Evolutionary conservation across 2,329 filamentous ascomycete species (phyloP), one percentile per base, ranked within the genome.

Genomic region (Clonostachys chloroleuca): DNA sequence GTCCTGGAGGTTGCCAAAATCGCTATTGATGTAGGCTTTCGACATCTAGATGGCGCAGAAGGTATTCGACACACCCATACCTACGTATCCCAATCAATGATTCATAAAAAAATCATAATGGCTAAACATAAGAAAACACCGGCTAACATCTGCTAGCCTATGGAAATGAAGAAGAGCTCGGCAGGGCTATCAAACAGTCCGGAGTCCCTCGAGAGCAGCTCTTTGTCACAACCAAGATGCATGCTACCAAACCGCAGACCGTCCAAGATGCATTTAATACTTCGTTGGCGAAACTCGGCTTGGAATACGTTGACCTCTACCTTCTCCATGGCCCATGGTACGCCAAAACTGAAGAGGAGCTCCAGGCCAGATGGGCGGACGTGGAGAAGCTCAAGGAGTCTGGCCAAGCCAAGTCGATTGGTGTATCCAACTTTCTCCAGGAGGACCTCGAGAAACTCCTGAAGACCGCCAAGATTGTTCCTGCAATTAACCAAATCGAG

Each of bases 401-500:
- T 2, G 86, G 86, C 52, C 79, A 79, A 51, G 83, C 81, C 43
- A 77, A 74, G 54, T 81, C 84, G 47, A 90, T 94, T 55, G 89
- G 89, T 45, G 83, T 94, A 13, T 89, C 84, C 58, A 94, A 92
- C 70, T 92, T 87, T 59, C 58, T 79, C 34, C 67, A 74, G 55
- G 59, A 67, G 40, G 69, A 86, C 53, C 64, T 86, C 17, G 76
- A 84, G 60, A 58, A 67, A 4, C 60, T 84, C 40, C 68, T 85
- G 3, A 62, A 75, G 60, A 80, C 81, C 6, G 83, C 83, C 44
- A 78, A 75, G 55, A 62, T 86, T 50, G 61, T 71, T 4, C 89
- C 89, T 1, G 83, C 80, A 7, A 78, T 87, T 51, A 92, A 92
- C 69, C 88, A 94, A 73, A 87, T 92, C 59, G 88, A 92, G 70